phyloP scores from a whole-genome alignment of 768 basidiomycete genomes.

The Pisolithus tinctorius region DNA sequence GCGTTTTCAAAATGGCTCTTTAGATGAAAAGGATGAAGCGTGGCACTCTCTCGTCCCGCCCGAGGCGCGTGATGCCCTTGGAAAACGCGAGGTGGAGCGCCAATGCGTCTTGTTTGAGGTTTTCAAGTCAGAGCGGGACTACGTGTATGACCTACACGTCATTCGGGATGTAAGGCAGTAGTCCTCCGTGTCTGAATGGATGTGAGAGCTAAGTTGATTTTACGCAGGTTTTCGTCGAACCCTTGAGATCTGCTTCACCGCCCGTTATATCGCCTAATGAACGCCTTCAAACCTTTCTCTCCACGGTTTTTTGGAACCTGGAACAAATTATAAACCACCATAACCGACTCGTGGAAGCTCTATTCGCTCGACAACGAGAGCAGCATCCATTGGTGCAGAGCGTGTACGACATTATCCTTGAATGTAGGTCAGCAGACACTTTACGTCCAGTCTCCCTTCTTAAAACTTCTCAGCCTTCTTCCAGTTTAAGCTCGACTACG shows the following conservation, averaged over 20 bases:
- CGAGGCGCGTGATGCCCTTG: conserved; percentile 64
- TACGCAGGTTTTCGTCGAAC: conserved; percentile 63
- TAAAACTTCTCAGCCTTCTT: conserved; percentile 24
- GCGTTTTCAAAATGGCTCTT: conserved; percentile 60
- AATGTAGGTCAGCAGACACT: conserved; percentile 41
- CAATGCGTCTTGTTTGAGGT: conserved; percentile 88
- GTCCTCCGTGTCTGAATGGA: background rate
- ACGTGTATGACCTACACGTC: conserved; percentile 72
- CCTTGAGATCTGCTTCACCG: conserved; percentile 53
- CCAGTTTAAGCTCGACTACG: conserved; percentile 59
- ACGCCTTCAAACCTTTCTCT: conserved; percentile 57
- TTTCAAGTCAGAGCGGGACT: conserved; percentile 84
- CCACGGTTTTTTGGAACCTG: conserved; percentile 82
- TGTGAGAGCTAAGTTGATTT: conserved; percentile 1
- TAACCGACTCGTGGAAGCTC: conserved; percentile 55
- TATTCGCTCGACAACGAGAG: conserved; percentile 79
- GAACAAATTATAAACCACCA: conserved; percentile 61
- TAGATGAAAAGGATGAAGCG: conserved; percentile 65
- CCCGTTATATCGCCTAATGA: conserved; percentile 52
- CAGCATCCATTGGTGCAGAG: conserved; percentile 80
- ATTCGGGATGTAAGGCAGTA: conserved; percentile 50
- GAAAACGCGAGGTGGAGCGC: conserved; percentile 72
- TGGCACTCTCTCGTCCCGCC: conserved; percentile 78
- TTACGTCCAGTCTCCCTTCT: conserved; percentile 8
- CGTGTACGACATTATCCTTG: conserved; percentile 80